Conservation (phyloP, 2,329 filamentous ascomycete species). For the Cryphonectria naterciae region DNA sequence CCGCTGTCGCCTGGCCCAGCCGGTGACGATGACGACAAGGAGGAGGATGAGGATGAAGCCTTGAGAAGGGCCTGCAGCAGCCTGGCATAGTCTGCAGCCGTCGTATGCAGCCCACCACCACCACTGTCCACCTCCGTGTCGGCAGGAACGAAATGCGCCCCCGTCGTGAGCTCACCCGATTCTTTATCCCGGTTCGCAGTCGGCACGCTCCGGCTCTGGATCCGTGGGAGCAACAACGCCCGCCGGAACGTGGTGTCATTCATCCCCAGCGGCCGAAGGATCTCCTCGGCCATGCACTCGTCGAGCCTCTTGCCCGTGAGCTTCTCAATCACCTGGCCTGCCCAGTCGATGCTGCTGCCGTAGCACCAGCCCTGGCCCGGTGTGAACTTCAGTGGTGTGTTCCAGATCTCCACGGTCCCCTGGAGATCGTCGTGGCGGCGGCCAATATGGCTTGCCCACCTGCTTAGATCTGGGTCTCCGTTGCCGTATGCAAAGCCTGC, state of each 20-base stretch:
- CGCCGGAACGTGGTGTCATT: constrained; percentile 42
- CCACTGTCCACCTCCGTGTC: constrained; percentile 46
- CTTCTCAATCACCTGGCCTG: constrained; percentile 48
- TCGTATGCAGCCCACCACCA: constrained; percentile 49
- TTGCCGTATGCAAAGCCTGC: constrained; percentile 51
- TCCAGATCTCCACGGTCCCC: constrained; percentile 43
- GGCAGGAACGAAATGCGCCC: constrained; percentile 31
- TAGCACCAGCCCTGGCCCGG: constrained; percentile 56
- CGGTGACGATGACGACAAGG: too few species aligned
- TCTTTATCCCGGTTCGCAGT: constrained; percentile 26
- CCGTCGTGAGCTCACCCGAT: constrained; percentile 24
- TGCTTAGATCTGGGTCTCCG: constrained; percentile 43
- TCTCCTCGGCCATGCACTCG: constrained; percentile 42
- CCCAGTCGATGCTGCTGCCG: constrained; percentile 52
- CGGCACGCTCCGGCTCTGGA: constrained; percentile 26
- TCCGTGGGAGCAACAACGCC: constrained; percentile 18
- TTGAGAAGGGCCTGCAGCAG: constrained; percentile 42
- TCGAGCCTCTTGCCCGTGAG: constrained; percentile 43
- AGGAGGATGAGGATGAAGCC: neutral
- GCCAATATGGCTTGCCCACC: constrained; percentile 45
- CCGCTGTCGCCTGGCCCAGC: constrained; percentile 29
- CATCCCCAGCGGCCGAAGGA: constrained; percentile 45
- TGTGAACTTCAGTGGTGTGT: constrained; percentile 47
- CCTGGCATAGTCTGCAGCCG: constrained; percentile 44
- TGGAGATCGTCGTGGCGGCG: constrained; percentile 38